Base-by-base conservation (phyloP, 2,329 filamentous ascomycete species). In the Diaporthe longicolla region DNA sequence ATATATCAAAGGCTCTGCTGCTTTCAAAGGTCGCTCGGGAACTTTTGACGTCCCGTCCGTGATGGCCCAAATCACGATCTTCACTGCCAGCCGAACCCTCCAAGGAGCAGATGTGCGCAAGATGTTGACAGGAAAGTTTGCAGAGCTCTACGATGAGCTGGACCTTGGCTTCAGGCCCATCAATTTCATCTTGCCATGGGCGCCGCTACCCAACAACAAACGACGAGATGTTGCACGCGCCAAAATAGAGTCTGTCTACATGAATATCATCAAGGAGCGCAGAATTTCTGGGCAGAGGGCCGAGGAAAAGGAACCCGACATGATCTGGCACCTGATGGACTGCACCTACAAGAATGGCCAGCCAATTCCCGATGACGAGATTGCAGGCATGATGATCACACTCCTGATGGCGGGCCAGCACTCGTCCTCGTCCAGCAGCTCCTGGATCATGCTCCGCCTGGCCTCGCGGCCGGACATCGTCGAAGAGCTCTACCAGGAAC, bases 381-480 rank as follows among this genome's bases (percentile, higher is more conserved):
- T 97, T 74, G 94, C 95, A 29, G 93, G 97, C 84, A 96, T 97
- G 90, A 96, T 97, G 94, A 97, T 97, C 83, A 94, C 94, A 8
- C 89, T 97, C 29, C 90, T 97, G 76, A 97, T 97, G 94, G 95
- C 94, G 74, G 95, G 95, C 72, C 95, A 97, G 82, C 95, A 97
- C 86, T 96, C 93, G 2, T 96, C 94, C 2, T 94, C 94, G 5
- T 95, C 94, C 26, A 95, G 94, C 52, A 92, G 91, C 79, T 90
- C 94, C 52, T 97, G 95, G 94, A 95, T 97, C 79, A 89, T 97
- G 82, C 89, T 97, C 54, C 93, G 92, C 77, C 90, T 97, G 50
- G 94, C 95, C 35, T 89, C 93, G 75, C 89, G 93, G 79, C 94
- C 95, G 17, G 88, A 95, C 24, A 90, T 97, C 75, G 88, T 93